Evolutionary conservation across 345 rosid species (phyloP).

Genomic region (Trapa bicornis): DNA sequence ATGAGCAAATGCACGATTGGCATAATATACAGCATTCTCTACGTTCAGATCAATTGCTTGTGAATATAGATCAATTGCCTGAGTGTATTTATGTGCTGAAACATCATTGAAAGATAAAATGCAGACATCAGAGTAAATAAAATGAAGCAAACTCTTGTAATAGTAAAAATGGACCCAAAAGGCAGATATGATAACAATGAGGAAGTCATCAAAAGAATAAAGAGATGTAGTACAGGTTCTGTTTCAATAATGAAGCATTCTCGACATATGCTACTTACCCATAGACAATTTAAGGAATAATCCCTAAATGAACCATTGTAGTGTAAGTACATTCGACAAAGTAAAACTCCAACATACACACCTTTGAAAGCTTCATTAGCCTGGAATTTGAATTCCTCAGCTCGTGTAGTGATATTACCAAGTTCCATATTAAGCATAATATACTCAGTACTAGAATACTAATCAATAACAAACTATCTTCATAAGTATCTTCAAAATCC

Average conservation of each 20-base stretch:
- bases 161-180: not conserved
- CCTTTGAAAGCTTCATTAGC: slow-evolving; percentile 57
- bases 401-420: slow-evolving; percentile 22
- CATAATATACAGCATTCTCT: slow-evolving; percentile 85
- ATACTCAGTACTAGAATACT: not conserved
- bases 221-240: not conserved
- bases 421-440: slow-evolving; percentile 30
- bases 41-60: slow-evolving; percentile 63
- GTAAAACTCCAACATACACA: slow-evolving; percentile 1
- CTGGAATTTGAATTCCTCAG: slow-evolving; percentile 37
- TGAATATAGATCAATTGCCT: slow-evolving; percentile 74
- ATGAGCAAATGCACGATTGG: slow-evolving; percentile 93
- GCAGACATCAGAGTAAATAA: too few species aligned
- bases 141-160: not conserved
- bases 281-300: not conserved
- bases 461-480: not conserved
- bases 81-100: slow-evolving; percentile 61
- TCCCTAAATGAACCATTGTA: not conserved
- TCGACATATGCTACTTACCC: too few species aligned
- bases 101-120: not conserved
- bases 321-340: not conserved
- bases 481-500: not conserved
- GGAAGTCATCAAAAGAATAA: not conserved
- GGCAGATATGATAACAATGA: not conserved
- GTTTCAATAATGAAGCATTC: not conserved